A percentile compares a stretch with the other conserved stretches of the same genome.
These are phyloP conservation scores for Epichloe typhina DNA, from an alignment of 2,329 filamentous ascomycete genomes.

Conservation along the genomic window DNA sequence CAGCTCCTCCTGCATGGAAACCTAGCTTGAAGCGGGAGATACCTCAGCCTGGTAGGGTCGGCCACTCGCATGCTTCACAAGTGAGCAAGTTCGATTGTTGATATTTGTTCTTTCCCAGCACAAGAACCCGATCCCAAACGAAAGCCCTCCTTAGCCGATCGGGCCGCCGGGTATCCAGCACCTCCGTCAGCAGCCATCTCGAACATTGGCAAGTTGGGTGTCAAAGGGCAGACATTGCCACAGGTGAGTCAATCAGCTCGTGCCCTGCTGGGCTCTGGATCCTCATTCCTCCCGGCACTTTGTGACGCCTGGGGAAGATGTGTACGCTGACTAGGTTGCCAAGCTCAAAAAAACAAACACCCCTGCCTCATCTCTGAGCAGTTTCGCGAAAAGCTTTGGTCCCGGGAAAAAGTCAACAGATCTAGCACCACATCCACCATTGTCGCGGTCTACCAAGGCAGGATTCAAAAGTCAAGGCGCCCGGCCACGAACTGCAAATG, in stretches of 20 bases:
- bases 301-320: neutral
- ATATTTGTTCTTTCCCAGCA: constrained; percentile 23
- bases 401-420: constrained; percentile 34
- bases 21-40: constrained; percentile 37
- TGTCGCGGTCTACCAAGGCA: constrained; percentile 34
- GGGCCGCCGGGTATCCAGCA: constrained; percentile 36
- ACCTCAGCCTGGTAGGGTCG: constrained; percentile 26
- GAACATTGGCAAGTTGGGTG: constrained; percentile 22
- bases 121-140: constrained; percentile 45
- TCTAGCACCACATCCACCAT: constrained; percentile 40
- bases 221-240: constrained; percentile 32
- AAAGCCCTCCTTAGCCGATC: constrained; percentile 41
- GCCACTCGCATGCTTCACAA: neutral
- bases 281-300: neutral
- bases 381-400: constrained; percentile 45
- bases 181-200: constrained; percentile 15
- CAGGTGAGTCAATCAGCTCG: constrained; percentile 12
- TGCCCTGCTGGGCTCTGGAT: neutral
- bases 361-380: constrained; percentile 21
- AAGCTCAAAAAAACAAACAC: constrained; percentile 23
- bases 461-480: constrained; percentile 26
- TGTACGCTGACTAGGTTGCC: neutral
- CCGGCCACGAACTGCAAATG: constrained; percentile 27
- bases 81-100: constrained; percentile 3
- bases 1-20: constrained; percentile 25